Base-by-base conservation (phyloP, 345 rosid genomes). In the Boechera retrofracta region DNA sequence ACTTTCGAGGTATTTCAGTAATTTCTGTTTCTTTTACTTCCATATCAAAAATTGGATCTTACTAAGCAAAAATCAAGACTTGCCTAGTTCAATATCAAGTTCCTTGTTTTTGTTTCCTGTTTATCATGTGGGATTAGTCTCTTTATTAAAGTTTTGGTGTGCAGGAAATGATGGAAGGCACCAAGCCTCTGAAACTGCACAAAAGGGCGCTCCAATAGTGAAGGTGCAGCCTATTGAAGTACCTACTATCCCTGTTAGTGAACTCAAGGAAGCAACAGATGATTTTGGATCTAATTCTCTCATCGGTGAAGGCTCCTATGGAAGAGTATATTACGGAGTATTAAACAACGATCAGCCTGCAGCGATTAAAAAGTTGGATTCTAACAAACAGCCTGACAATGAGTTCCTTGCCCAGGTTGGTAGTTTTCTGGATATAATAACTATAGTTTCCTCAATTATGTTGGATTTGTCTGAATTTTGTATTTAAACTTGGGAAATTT, bases 261-360 rank as follows among this genome's bases (percentile, higher is more conserved):
- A 88, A 72, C 72, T 90, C 51, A 87, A 79, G 79, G 96, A 88
- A 75, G 77, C 88, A 39, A 88, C 96, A 0, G 85, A 85, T 7
- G 88, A 88, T 71, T 90, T 84, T 77, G 88, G 83, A 42, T 48
- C 86, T 0, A 66, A 33, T 75, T 65, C 85, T 52, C 87, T 91
- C 82, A 89, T 91, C 41, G 94, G 97, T 56, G 94, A 91, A 80
- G 94, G 97, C 48, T 89, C 97, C 0, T 91, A 86, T 4, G 97
- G 94, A 58, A 87, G 89, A 78, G 97, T 91, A 3, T 86, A 81
- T 57, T 83, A 87, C 77, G 88, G 88, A 39, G 77, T 83, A n/a
- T 84, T 81, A 49, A 76, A 72, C 60, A 84, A 78, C 32, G 78
- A 76, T 49, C 86, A 74, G 72, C 83, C 85, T 85, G 79, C 91